Base-by-base conservation (phyloP, 2,329 filamentous ascomycete species). In the Cladophialophora exuberans region DNA sequence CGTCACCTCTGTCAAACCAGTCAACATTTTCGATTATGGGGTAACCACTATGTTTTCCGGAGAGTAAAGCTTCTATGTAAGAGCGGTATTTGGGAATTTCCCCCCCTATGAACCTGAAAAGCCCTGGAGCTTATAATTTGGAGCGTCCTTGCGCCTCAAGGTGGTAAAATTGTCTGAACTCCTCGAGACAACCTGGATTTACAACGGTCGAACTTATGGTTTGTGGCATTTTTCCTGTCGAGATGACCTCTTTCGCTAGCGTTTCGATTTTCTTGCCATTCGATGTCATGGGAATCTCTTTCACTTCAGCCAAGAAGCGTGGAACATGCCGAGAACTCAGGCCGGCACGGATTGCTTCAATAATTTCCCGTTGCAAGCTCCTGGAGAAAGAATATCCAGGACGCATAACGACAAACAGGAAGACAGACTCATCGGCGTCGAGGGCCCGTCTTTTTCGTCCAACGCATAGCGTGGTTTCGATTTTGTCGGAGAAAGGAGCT, bases 291-390 rank as follows among this genome's bases (percentile, higher is more conserved):
- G 57, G 60, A 9, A 62, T 56, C 35, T 56, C 44, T 6, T 20
- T 33, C 6, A 56, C 48, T 20, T 41, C 44, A n/a, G 54, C 45
- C 25, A 62, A 36, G 20, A 53, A 61, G 4, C 53, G 43, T 10
- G 60, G 60, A 11, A 62, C 60, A 48, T 62, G 60, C 6, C 60
- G 25, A 10, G 42, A 83, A 30, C 85, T 89, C 65, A 87, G 72
- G 61, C 87, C 85, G 60, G 73, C 77, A 3, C 76, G 78, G 65
- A 95, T 90, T 9, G 81, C 81, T 11, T 76, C 74, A 68, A 85
- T 86, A 0, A 94, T 74, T 5, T 78, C 76, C 1, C 69, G 67
- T 0, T 85, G 83, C 45, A 92, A 67, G 39, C 36, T 11, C 4
- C 35, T 23, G 22, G 17, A 17, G 6, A 44, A 47, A 7, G 22